Evolutionary conservation across 2,329 filamentous ascomycete species (phyloP), one percentile per base, ranked within the genome.

Genomic region (Tolypocladium ophioglossoides): DNA sequence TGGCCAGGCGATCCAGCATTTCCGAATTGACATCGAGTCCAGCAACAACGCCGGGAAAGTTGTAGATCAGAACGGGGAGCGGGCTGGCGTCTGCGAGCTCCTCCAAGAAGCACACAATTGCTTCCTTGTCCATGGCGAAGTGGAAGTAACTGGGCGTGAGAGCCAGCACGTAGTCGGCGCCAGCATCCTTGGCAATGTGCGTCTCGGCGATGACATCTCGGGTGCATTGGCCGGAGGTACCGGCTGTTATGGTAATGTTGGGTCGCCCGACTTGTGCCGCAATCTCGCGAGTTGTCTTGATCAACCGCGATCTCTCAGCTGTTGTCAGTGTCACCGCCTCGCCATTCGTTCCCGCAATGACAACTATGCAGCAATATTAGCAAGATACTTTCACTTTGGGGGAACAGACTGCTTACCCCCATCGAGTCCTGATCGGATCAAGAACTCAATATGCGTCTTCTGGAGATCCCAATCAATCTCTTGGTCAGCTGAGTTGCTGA

Each of bases 11-110:
- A 9, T 54, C 71, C 58, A 89, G 82, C 61, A 80, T 78, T 57
- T 87, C 84, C 0, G 82, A 86, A 63, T 83, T 80, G 47, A 89
- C 73, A 61, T 89, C 85, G 11, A 88, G 72, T 5, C 86, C 85
- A 14, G 83, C 78, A 27, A 78, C 82, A 4, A 86, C 84, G 6
- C 75, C 82, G 2, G 85, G 85, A 72, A 84, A 89, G 69, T 89
- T 89, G 74, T 89, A 89, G 55, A 89, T 82, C 41, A 89, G 69
- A 27, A 89, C 72, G 0, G 85, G 85, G 1, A 89, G 64, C 0
- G 79, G 76, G 20, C 77, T 82, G 2, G 75, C 76, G 51, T 77
- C 73, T 2, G 85, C 85, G 4, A 86, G 68, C 56, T 66, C 63
- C 37, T 49, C 52, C 18, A 54, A 59, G 40, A 57, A 57, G 35